Percentiles rank a stretch among this genome's conserved stretches.
phyloP scores from a whole-genome alignment of 1,284 basidiomycete genomes.

The Tausonia pullulans region DNA sequence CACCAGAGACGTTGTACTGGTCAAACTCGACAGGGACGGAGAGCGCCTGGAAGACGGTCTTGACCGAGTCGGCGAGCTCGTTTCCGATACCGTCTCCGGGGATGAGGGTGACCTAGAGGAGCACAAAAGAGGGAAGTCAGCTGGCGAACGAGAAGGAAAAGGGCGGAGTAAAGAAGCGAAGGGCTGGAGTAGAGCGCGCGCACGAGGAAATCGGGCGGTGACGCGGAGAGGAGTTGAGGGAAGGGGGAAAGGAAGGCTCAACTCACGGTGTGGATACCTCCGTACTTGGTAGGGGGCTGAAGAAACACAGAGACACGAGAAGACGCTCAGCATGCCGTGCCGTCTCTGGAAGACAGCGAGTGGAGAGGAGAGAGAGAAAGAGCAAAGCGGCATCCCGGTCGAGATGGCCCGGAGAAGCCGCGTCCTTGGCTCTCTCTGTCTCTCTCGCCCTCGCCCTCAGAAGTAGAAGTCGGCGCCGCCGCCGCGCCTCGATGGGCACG shows the following conservation, averaged over 20 bases:
- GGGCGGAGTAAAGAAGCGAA: not conserved
- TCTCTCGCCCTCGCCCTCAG: not conserved
- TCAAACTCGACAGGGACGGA: conserved; percentile 99
- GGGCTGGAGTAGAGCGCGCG: conserved; percentile 18
- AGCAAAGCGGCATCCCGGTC: not conserved
- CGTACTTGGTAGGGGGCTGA: conserved; percentile 85
- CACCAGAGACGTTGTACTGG: conserved; percentile 94
- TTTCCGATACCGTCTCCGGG: conserved; percentile 94
- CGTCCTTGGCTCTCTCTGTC: not conserved
- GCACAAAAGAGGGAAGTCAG: not conserved
- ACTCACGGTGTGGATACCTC: conserved; percentile 76
- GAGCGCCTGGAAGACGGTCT: conserved; percentile 94
- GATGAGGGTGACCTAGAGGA: conserved; percentile 70
- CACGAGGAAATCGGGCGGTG: not conserved
- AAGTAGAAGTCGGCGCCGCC: not conserved
- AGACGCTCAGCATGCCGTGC: conserved; percentile 24
- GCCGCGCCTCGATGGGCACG: not conserved
- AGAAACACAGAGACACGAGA: conserved; percentile 61
- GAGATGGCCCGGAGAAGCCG: not conserved
- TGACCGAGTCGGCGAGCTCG: conserved; percentile 96
- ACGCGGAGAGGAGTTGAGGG: not conserved
- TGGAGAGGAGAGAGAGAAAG: not conserved
- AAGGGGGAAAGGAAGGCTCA: conserved; percentile 22
- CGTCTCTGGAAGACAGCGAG: not conserved
- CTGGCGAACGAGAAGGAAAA: not conserved